Evolutionary conservation across 257 asterid genomes (phyloP), one percentile per base, ranked within the genome.

Genomic region (Cruciata laevipes): DNA sequence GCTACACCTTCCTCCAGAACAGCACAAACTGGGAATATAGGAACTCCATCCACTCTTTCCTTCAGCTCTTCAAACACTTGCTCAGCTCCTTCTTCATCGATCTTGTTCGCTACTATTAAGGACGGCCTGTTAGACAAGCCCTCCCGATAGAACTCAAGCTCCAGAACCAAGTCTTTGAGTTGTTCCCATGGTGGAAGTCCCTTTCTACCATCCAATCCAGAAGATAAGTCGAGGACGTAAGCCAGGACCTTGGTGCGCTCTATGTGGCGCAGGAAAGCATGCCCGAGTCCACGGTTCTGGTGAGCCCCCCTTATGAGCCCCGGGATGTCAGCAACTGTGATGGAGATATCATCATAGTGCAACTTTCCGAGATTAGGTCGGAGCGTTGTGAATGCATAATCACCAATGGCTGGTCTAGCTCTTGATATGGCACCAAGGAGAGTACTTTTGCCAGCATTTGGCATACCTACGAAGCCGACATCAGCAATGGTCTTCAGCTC

Each of bases 361-460:
- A 94, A 60, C 70, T 87, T 90, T 17, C 97, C 97, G 35, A 93
- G 71, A 63, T 93, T 93, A 40, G 99, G 99, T 80, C 97, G 80
- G 63, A 93, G 76, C 3, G 97, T 93, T 37, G 99, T 94, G 92
- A 94, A 90, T 47, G 99, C 96, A 75, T 86, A 94, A 75, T 94
- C 86, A 68, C 95, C 97, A 12, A 94, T 85, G 20, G 75, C 35
- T 32, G 97, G 99, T 78, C 67, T 85, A 68, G 99, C 99, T 80
- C 91, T 79, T 18, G 97, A 94, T 67, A 88, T 64, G 13, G 97
- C 95, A 13, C 97, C 95, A 14, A 94, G 96, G 71, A 94, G 95
- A 61, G 97, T 94, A 83, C 96, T 94, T 80, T 90, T 94, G 20
- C 97, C 97, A 6, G 96, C 96, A 76, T 90, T 93, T 16, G 99